Base-by-base conservation (phyloP, 2,329 filamentous ascomycete species). In the Colletotrichum incanum region DNA sequence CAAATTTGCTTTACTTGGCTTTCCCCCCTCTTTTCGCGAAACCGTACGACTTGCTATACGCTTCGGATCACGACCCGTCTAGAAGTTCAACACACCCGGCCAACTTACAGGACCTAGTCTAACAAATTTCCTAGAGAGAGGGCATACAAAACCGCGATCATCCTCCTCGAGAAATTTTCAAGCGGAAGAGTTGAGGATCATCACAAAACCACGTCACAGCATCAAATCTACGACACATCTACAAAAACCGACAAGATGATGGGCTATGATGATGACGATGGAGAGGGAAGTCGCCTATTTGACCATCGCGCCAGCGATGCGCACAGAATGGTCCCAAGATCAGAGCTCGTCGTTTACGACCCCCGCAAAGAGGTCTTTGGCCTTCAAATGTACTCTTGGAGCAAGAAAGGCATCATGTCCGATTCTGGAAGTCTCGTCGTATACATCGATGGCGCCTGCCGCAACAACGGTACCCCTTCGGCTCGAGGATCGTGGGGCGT, bases 401-500 rank as follows among this genome's bases (percentile, higher is more conserved):
- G 7, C 16, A 61, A 6, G 5, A 60, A 49, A 23, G 52, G 43
- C 20, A 9, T 65, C 52, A 16, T 31, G 1, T n/a, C 39, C 14
- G 67, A 70, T 43, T 18, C 2, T 3, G 61, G 45, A 2, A 74
- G 69, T 5, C 34, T 77, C 2, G 76, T 78, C 6, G 65, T 79
- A n/a, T 65, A 63, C 45, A 77, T 78, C 34, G 71, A 74, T 65
- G 76, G 78, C 20, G 75, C 74, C n/a, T 78, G 76, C 60, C 76
- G 74, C 16, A 54, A 64, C 49, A 76, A 73, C 54, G 78, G 77
- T 4, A 75, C 54, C 7, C 73, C 65, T 0, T 56, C 56, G 1
- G 77, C 77, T 6, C 72, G 65, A 8, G 77, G 73, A 0, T 43
- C 75, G 14, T 79, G 76, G 76, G 75, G 72, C 26, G 76, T 77